Conservation (phyloP, 495 filamentous ascomycete species). For the Diplogelasinospora grovesii region DNA sequence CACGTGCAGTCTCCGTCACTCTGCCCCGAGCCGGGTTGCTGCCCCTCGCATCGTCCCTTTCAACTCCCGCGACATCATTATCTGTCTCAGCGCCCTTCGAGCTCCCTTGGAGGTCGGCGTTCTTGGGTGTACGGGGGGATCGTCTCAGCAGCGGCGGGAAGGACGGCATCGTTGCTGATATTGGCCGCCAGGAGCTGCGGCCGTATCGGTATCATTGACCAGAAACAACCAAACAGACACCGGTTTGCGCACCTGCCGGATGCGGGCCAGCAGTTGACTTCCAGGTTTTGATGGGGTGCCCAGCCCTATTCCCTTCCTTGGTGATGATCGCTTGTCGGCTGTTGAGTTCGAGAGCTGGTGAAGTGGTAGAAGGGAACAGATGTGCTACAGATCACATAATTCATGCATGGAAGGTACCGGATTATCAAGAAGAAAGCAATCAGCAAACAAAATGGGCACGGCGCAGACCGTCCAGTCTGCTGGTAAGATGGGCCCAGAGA, state of each 20-base stretch:
- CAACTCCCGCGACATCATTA: slow-evolving; percentile 6
- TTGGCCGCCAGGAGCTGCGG: slow-evolving; percentile 4
- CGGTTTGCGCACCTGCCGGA: not conserved
- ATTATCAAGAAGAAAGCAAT: too few relatives aligned
- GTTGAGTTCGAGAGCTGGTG: too few relatives aligned
- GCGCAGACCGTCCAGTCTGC: too few relatives aligned
- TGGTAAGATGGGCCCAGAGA: too few relatives aligned
- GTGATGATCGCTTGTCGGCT: too few relatives aligned
- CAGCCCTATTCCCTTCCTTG: too few relatives aligned
- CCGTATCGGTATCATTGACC: slow-evolving; percentile 12
- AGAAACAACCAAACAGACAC: slow-evolving; percentile 1
- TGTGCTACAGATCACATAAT: too few relatives aligned
- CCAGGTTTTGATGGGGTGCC: not conserved
- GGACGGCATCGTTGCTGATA: slow-evolving; percentile 21
- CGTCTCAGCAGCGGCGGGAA: slow-evolving; percentile 25
- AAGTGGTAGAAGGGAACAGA: too few relatives aligned
- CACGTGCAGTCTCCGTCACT: not conserved
- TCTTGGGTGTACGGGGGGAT: slow-evolving; percentile 15
- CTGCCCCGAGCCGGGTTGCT: not conserved
- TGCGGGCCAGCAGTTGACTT: not conserved
- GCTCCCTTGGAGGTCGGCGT: slow-evolving; percentile 5
- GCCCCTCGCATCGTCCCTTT: slow-evolving; percentile 1
- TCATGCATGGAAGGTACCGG: too few relatives aligned
- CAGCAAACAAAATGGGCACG: too few relatives aligned
- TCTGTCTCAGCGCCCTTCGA: slow-evolving; percentile 6